These are phyloP conservation scores for Pseudoturritis turrita DNA, from an alignment of 345 rosid genomes.

Conservation along the genomic window DNA sequence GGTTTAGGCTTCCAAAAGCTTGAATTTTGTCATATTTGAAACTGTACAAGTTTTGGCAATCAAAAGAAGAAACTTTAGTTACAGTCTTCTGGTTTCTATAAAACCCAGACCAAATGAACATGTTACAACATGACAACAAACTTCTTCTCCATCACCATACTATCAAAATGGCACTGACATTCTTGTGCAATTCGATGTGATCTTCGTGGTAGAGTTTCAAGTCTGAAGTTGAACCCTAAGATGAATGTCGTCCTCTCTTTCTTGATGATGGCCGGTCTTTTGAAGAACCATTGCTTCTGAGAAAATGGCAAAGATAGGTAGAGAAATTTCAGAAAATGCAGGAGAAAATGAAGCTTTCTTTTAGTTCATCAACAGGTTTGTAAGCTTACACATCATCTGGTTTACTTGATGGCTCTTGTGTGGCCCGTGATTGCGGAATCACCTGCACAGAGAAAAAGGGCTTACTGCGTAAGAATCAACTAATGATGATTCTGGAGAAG, in stretches of 20 bases:
- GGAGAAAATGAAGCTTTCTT: neutral
- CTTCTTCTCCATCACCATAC: conserved; percentile 6
- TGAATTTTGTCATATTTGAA: neutral
- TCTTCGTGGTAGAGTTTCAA: neutral
- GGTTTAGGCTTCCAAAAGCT: conserved; percentile 2
- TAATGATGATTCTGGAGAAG: neutral
- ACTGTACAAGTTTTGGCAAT: conserved; percentile 29
- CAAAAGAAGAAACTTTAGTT: conserved; percentile 8
- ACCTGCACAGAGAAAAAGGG: conserved; percentile 37
- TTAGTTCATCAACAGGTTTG: conserved; percentile 1
- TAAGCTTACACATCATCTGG: conserved; percentile 52
- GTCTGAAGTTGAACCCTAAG: neutral
- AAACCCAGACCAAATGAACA: conserved; percentile 11
- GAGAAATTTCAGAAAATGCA: neutral
- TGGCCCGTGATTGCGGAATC: conserved; percentile 36
- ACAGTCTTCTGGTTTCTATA: conserved; percentile 17
- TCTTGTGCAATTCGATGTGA: neutral
- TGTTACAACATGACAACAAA: neutral
- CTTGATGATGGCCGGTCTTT: conserved; percentile 23
- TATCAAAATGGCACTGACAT: neutral
- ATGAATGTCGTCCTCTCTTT: conserved; percentile 22
- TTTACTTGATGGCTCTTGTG: conserved; percentile 50
- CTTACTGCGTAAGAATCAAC: neutral
- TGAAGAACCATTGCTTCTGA: conserved; percentile 30
- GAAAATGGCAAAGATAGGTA: neutral